phyloP scores from a whole-genome alignment of 257 asterid species.

The Perilla frutescens region DNA sequence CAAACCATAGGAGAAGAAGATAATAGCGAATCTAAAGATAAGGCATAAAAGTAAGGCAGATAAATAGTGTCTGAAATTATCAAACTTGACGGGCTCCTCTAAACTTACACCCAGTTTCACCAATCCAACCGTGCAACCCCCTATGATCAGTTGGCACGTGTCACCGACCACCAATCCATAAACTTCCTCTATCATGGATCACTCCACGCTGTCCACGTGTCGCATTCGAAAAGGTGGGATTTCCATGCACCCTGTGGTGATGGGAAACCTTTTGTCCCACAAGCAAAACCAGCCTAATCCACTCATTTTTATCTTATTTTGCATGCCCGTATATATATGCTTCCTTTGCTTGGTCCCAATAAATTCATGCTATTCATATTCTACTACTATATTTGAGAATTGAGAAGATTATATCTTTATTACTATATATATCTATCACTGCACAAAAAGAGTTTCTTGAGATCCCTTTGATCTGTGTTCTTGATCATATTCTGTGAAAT shows the following conservation, averaged over 20 bases:
- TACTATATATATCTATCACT: conserved; percentile 3
- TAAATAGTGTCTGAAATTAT: conserved; percentile 31
- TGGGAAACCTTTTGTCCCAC: conserved; percentile 24
- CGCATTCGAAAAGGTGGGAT: conserved; percentile 4
- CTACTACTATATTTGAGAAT: background rate
- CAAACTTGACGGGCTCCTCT: conserved; percentile 26
- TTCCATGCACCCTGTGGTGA: conserved; percentile 28
- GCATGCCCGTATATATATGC: conserved; percentile 36
- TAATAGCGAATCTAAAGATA: conserved; percentile 68
- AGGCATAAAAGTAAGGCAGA: conserved; percentile 44
- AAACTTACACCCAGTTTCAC: conserved; percentile 3
- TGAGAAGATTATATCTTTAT: too few species aligned
- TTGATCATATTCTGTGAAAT: background rate
- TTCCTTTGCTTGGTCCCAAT: conserved; percentile 31
- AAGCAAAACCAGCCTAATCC: conserved; percentile 49
- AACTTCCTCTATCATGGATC: background rate
- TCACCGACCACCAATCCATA: background rate
- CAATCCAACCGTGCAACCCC: conserved; percentile 19
- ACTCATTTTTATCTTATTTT: conserved; percentile 32
- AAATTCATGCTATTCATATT: conserved; percentile 35
- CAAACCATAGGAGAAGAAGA: conserved; percentile 59
- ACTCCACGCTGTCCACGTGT: conserved; percentile 39
- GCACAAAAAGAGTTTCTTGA: conserved; percentile 8
- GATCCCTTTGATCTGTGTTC: conserved; percentile 1
- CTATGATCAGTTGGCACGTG: conserved; percentile 15